A percentile compares a stretch with the other conserved stretches of the same genome.
Conservation (phyloP, 2,329 filamentous ascomycete species). For the Colletotrichum somersetense region DNA sequence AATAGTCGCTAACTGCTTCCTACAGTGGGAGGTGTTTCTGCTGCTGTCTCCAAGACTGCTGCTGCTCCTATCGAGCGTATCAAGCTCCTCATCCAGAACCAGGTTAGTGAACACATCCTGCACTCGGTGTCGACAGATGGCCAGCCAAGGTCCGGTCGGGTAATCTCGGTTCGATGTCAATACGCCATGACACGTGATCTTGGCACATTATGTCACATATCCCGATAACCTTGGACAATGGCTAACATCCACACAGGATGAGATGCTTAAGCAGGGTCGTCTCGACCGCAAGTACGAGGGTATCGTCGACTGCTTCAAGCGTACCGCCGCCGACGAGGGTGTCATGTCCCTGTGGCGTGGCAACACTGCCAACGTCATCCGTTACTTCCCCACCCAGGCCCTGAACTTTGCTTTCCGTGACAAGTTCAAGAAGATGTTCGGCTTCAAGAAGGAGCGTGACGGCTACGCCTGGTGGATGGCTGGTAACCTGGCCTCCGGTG, state of each 20-base stretch:
- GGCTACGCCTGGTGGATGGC: constrained; percentile 99
- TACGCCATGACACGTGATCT: constrained; percentile 31
- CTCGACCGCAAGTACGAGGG: constrained; percentile 97
- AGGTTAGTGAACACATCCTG: constrained; percentile 74
- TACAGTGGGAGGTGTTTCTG: constrained; percentile 99
- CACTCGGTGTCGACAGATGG: constrained; percentile 14
- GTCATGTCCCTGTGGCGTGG: constrained; percentile 96
- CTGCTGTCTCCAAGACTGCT: constrained; percentile 99
- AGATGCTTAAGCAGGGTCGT: constrained; percentile 99
- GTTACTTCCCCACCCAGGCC: constrained; percentile 99
- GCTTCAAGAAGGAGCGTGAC: constrained; percentile 99
- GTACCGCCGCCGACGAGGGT: constrained; percentile 92
- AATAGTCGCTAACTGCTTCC: constrained; percentile 45
- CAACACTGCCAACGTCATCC: constrained; percentile 99
- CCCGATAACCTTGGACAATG: background rate
- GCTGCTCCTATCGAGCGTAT: constrained; percentile 99
- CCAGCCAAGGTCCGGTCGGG: constrained; percentile 20
- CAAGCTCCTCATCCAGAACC: constrained; percentile 99
- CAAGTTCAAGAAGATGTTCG: constrained; percentile 99
- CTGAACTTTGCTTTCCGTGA: constrained; percentile 99
- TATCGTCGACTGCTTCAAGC: constrained; percentile 94
- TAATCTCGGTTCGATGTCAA: constrained; percentile 14
- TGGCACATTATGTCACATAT: background rate
- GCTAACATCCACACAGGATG: constrained; percentile 77
- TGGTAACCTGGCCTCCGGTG: constrained; percentile 99